Evolutionary conservation across 768 basidiomycete genomes (phyloP), one percentile per base, ranked within the genome.

Genomic region (Lactarius psammicola): DNA sequence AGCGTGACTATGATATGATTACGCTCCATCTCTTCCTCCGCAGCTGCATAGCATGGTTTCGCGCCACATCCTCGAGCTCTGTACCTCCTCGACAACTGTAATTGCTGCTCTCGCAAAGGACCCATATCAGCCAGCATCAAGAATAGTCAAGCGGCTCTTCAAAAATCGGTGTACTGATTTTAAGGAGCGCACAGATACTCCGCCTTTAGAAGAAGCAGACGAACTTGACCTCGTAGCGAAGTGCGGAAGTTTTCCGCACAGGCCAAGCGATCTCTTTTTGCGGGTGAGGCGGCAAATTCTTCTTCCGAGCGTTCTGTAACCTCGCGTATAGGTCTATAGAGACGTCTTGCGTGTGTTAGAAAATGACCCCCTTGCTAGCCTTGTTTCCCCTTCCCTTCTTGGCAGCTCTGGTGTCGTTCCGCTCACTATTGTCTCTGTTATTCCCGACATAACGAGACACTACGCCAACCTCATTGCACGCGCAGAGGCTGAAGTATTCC

Each of bases 371-470:
- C 76, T 85, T 66, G 80, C 81, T 1, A 84, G 84, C 11, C 76
- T 87, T 65, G 82, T 84, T 58, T 85, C 87, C 1, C 88, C 88
- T 0, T 79, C 84, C 9, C 76, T 90, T n/a, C 75, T 89, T 59
- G 88, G 82, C 1, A 80, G 81, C 10, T 83, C 82, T 17, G 87
- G 86, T 8, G 85, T 86, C 18, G 80, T 88, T 36, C 88, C 87
- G 17, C 76, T 88, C 38, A 78, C 82, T 8, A 81, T 89, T 70
- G 78, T 88, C 70, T 87, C 86, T 20, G 75, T 85, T 51, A 86
- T 89, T 54, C 87, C 89, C 0, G 89, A 90, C 70, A 90, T 89
- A 69, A 87, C 89, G 80, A 80, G 82, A 60, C 88, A 90, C 71
- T 87, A 88, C 75, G 79, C 81, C 23, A 82, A 85, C 56, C 78